Conservation (phyloP, 768 basidiomycete species). For the Lepiota brunneoincarnata region DNA sequence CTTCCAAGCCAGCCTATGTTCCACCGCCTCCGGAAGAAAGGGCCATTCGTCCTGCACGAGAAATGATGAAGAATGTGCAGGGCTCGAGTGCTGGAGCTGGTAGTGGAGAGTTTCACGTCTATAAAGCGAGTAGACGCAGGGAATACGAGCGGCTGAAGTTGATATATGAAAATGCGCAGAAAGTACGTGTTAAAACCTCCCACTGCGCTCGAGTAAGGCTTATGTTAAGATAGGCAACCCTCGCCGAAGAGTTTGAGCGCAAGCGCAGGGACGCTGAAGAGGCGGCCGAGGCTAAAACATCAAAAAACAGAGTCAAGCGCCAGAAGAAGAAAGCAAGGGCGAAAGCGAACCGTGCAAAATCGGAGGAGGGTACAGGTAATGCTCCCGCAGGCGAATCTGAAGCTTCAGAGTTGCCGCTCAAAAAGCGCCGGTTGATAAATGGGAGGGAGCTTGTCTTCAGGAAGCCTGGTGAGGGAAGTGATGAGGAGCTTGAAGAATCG, state of each 20-base stretch:
- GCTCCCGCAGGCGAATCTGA: slow-evolving; percentile 22
- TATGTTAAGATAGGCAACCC: slow-evolving; percentile 53
- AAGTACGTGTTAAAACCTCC: slow-evolving; percentile 45
- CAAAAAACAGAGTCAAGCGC: slow-evolving; percentile 92
- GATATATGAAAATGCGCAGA: slow-evolving; percentile 78
- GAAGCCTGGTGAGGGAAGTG: slow-evolving; percentile 40
- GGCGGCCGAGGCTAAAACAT: slow-evolving; percentile 80
- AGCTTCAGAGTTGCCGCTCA: slow-evolving; percentile 41
- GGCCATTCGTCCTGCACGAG: slow-evolving; percentile 74
- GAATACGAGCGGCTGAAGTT: slow-evolving; percentile 95
- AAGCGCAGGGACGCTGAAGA: slow-evolving; percentile 72
- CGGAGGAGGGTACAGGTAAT: slow-evolving; percentile 18
- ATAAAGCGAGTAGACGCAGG: slow-evolving; percentile 89
- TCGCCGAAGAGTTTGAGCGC: slow-evolving; percentile 69
- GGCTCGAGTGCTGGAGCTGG: slow-evolving; percentile 97
- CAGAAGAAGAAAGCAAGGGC: slow-evolving; percentile 86
- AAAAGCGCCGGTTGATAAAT: slow-evolving; percentile 80
- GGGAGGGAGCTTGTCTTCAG: slow-evolving; percentile 65
- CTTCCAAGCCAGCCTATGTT: slow-evolving; percentile 75
- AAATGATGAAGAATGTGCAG: slow-evolving; percentile 99
- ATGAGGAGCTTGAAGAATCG: slow-evolving; percentile 28
- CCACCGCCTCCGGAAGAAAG: slow-evolving; percentile 84
- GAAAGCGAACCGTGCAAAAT: slow-evolving; percentile 36
- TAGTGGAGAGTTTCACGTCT: slow-evolving; percentile 97
- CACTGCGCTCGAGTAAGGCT: not conserved